phyloP scores from a whole-genome alignment of 23 red algal genomes.

The Chondrus crispus region DNA sequence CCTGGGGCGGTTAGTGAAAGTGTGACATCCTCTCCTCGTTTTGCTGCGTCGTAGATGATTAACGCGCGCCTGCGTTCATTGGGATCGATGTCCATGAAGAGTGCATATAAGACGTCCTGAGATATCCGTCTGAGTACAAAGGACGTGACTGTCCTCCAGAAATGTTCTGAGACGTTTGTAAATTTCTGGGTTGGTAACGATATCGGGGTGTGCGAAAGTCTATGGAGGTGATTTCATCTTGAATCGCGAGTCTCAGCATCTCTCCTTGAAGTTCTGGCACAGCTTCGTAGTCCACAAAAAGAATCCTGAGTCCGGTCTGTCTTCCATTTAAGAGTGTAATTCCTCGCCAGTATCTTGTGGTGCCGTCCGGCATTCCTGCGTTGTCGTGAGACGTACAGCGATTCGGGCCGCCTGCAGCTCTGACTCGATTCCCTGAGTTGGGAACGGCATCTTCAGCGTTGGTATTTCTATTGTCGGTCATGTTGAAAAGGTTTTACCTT shows the following conservation, averaged over 20 bases:
- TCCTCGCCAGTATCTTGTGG: background rate
- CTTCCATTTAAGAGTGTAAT: background rate
- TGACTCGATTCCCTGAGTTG: no score
- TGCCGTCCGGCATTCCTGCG: background rate
- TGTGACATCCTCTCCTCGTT: background rate
- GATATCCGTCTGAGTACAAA: background rate
- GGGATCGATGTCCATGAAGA: background rate
- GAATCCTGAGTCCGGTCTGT: background rate
- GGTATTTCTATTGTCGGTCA: background rate
- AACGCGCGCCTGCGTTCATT: background rate
- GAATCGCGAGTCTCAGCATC: background rate
- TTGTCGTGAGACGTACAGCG: background rate
- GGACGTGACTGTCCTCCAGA: background rate
- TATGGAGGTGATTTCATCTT: background rate
- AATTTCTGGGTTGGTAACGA: background rate
- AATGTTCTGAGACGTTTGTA: background rate
- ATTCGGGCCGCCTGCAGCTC: background rate
- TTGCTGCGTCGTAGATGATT: background rate
- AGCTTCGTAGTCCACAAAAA: background rate
- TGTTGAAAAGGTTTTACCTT: background rate
- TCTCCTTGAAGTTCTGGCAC: background rate
- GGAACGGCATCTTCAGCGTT: background rate
- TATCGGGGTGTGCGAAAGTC: background rate
- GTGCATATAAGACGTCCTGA: background rate
- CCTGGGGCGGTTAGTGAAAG: background rate